A percentile compares a stretch with the other conserved stretches of the same genome.
phyloP scores from a whole-genome alignment of 1,139 yeast genomes.

The Debaryomyces coudertii region DNA sequence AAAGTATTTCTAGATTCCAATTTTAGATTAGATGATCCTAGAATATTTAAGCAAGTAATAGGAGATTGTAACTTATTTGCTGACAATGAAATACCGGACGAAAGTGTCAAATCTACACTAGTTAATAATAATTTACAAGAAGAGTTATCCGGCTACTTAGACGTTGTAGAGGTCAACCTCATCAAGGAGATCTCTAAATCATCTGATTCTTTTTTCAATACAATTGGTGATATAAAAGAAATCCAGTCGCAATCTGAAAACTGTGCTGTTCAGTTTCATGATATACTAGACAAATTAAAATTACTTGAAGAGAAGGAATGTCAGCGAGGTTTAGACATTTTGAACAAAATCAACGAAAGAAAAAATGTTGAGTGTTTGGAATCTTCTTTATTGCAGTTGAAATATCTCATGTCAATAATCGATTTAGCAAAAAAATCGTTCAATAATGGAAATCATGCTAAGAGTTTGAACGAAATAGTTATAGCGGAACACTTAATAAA shows the following conservation, averaged over 20 bases:
- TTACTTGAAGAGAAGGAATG: constrained; percentile 54
- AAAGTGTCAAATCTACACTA: constrained; percentile 12
- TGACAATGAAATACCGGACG: constrained; percentile 22
- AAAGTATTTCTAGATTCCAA: constrained; percentile 64
- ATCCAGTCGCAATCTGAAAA: constrained; percentile 60
- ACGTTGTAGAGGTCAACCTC: constrained; percentile 78
- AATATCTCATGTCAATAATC: constrained; percentile 49
- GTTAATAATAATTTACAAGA: constrained; percentile 68
- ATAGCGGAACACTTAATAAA: constrained; percentile 57
- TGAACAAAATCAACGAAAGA: constrained; percentile 55
- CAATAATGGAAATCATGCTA: constrained; percentile 39
- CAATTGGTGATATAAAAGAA: constrained; percentile 73
- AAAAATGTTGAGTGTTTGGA: constrained; percentile 66
- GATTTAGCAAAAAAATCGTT: constrained; percentile 57
- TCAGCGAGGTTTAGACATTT: constrained; percentile 52
- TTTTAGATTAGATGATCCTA: constrained; percentile 86
- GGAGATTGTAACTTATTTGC: constrained; percentile 51
- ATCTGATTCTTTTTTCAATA: constrained; percentile 80
- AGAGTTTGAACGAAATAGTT: constrained; percentile 56
- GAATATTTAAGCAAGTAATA: constrained; percentile 75
- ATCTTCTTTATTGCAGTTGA: constrained; percentile 66
- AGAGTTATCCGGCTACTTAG: constrained; percentile 78
- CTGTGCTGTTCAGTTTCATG: constrained; percentile 52
- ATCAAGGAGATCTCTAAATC: constrained; percentile 84
- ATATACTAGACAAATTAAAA: constrained; percentile 45